phyloP scores from a whole-genome alignment of 192 early-diverging fungal species.

The Entrophospora sp. region DNA sequence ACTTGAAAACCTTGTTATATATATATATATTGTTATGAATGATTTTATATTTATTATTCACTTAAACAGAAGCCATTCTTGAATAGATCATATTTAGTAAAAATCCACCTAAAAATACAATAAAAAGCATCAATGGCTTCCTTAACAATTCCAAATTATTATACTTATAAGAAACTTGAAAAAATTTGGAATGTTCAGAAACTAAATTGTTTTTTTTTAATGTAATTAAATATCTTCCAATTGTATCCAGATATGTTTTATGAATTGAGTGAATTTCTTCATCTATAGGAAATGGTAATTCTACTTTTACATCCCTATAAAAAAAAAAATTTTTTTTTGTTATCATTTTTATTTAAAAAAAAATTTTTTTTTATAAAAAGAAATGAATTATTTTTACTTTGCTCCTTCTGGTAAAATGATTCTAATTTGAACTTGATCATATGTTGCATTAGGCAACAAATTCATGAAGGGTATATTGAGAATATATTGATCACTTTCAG shows the following conservation, averaged over 20 bases:
- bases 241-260: conserved; percentile 84
- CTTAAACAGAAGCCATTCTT: no score
- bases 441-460: conserved; percentile 50
- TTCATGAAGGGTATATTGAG: conserved; percentile 67
- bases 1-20: no score
- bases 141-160: conserved; percentile 35
- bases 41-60: no score
- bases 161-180: conserved; percentile 53
- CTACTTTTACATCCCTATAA: conserved; percentile 56
- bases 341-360: no score
- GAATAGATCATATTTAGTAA: conserved; percentile 42
- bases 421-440: conserved; percentile 56
- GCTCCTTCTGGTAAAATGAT: conserved; percentile 91
- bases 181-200: conserved; percentile 46
- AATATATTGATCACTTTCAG: conserved; percentile 37
- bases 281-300: conserved; percentile 55
- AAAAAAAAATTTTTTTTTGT: no score
- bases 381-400: no score
- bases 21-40: no score
- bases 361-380: no score
- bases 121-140: conserved; percentile 53
- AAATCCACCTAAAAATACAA: conserved; percentile 46
- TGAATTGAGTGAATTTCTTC: conserved; percentile 35
- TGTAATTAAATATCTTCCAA: conserved; percentile 72
- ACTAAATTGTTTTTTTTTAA: conserved; percentile 66